Base-by-base conservation (phyloP, 345 rosid genomes). In the Sonneratia caseolaris region DNA sequence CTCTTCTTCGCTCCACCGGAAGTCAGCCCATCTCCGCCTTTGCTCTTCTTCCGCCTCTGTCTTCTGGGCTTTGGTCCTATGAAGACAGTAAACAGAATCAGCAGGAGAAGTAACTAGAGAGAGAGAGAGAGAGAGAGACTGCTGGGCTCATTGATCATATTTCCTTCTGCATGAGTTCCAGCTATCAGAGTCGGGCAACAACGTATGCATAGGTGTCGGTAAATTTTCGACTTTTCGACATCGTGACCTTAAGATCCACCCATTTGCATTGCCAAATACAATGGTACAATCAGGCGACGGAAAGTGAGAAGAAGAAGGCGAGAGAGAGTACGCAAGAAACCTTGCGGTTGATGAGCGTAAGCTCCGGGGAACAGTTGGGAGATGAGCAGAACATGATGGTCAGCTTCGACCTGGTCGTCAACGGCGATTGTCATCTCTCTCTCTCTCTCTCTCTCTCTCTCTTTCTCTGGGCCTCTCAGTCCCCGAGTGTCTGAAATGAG, bases 1-100 rank as follows among this genome's bases (percentile, higher is more conserved):
- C 96, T 83, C 76, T 95, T 95, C 83, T 80, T 89, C n/a, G 71
- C 59, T 18, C 75, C 85, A 0, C 48, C 55, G 19, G 68, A 49
- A 69, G 79, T 35, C 22, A 69, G 36, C 5, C 21, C 71, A 0
- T 21, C 74, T 43, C 77, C 48, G 77, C 53, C 85, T 73, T 76
- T 85, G 66, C 72, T 84, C 82, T 79, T 90, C 87, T 79, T 90
- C 42, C 88, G 78, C 76, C 91, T 79, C 24, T 35, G 53, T 47
- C 95, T 64, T 35, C 88, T 79, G 49, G 83, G 84, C 62, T 88
- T 91, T n/a, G 74, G 19, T 66, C 79, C 89, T 71, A 43, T 36
- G 10, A 1, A 32, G 65, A 65, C 27, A 57, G 7, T 4, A 62
- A 62, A 21, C 64, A 47, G 13, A 57, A 57, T 24, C 64, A 24